Evolutionary conservation across 2,329 filamentous ascomycete genomes (phyloP).

Genomic region (Rosellinia necatrix): DNA sequence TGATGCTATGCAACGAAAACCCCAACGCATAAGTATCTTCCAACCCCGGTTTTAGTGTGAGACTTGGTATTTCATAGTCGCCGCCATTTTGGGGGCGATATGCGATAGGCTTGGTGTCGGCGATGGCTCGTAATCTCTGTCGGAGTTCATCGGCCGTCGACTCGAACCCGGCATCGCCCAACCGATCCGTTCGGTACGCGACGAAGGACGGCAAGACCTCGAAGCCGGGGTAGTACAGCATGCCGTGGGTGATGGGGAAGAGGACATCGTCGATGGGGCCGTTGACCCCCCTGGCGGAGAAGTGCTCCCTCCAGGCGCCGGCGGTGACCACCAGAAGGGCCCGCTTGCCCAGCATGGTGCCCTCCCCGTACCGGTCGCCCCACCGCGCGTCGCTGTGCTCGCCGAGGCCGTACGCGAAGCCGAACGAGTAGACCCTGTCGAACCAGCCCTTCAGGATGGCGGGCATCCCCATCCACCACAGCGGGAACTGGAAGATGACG

Average conservation of each 20-base stretch:
- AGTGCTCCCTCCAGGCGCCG: slow-evolving; percentile 1
- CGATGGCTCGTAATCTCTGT: neutral
- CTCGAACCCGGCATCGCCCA: neutral
- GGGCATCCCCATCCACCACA: slow-evolving; percentile 11
- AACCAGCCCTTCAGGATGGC: slow-evolving; percentile 13
- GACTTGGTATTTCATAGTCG: too few relatives aligned
- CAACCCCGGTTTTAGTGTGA: too few relatives aligned
- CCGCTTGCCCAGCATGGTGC: slow-evolving; percentile 10
- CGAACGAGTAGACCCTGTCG: slow-evolving; percentile 5
- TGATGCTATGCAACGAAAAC: too few relatives aligned
- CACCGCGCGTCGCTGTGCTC: neutral
- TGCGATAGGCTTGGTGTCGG: too few relatives aligned
- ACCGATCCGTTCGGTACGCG: slow-evolving; percentile 2
- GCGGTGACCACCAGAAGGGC: slow-evolving; percentile 1
- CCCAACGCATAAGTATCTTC: too few relatives aligned
- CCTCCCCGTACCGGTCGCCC: slow-evolving; percentile 9
- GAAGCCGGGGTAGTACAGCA: slow-evolving; percentile 10
- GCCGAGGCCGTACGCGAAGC: slow-evolving; percentile 8
- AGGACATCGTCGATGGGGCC: slow-evolving; percentile 14
- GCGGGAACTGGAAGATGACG: slow-evolving; percentile 1
- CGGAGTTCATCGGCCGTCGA: neutral
- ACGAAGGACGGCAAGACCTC: slow-evolving; percentile 5
- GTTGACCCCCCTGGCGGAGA: slow-evolving; percentile 5
- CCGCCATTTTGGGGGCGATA: too few relatives aligned
- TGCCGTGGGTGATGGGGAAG: slow-evolving; percentile 5